phyloP scores from a whole-genome alignment of 2,329 filamentous ascomycete species.

The Pestalotiopsis sp. region DNA sequence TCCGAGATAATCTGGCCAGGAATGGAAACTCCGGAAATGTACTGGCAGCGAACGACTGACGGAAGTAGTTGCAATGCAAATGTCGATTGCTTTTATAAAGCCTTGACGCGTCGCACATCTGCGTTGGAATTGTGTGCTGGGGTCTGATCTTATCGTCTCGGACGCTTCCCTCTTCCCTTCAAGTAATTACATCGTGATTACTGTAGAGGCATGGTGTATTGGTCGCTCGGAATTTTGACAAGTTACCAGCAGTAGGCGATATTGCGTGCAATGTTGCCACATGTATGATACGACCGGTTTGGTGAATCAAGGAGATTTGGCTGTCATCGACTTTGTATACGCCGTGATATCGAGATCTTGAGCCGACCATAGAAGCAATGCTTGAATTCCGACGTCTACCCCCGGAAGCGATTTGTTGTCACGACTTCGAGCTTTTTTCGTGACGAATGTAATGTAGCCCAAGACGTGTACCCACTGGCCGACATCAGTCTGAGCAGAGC shows the following conservation, averaged over 20 bases:
- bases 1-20: too few relatives aligned
- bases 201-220: not conserved
- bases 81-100: too few relatives aligned
- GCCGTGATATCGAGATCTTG: constrained; percentile 70
- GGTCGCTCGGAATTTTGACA: not conserved
- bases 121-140: too few relatives aligned
- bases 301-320: not conserved
- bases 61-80: too few relatives aligned
- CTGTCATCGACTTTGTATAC: constrained; percentile 66
- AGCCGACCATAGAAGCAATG: constrained; percentile 76
- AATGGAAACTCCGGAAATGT: too few relatives aligned
- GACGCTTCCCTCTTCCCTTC: too few relatives aligned
- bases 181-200: not conserved
- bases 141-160: too few relatives aligned
- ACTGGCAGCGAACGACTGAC: too few relatives aligned
- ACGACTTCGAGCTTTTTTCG: not conserved
- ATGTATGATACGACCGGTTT: not conserved
- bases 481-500: constrained; percentile 63
- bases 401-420: constrained; percentile 11
- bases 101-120: too few relatives aligned
- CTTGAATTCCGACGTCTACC: constrained; percentile 49
- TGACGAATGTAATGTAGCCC: constrained; percentile 65
- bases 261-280: not conserved
- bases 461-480: constrained; percentile 92
- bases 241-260: not conserved